Evolutionary conservation across 192 early-diverging fungal species (phyloP).

Genomic region (Linnemannia elongata): DNA sequence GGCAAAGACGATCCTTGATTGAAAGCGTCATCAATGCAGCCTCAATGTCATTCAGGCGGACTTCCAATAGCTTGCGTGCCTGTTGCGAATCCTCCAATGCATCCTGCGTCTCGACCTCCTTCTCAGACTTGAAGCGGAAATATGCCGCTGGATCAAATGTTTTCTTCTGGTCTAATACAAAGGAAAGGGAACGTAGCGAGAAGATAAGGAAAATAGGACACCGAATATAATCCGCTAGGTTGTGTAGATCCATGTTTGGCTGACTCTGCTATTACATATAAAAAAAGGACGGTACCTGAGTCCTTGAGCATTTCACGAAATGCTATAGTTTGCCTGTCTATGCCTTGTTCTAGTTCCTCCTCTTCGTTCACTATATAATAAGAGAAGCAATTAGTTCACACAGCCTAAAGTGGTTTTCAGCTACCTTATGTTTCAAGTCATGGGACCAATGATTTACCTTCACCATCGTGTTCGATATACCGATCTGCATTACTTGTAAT

Average conservation of each 20-base stretch:
- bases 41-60: slow-evolving; percentile 41
- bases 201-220: background rate
- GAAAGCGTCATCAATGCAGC: slow-evolving; percentile 36
- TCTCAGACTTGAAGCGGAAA: slow-evolving; percentile 54
- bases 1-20: slow-evolving; percentile 40
- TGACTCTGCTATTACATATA: background rate
- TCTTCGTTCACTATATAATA: slow-evolving; percentile 38
- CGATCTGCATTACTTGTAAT: slow-evolving; percentile 51
- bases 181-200: too few relatives aligned
- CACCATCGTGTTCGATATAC: slow-evolving; percentile 32
- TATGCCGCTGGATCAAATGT: slow-evolving; percentile 55
- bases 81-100: slow-evolving; percentile 44
- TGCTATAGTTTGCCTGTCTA: slow-evolving; percentile 48
- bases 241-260: background rate
- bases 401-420: background rate
- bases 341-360: slow-evolving; percentile 55
- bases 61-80: slow-evolving; percentile 41
- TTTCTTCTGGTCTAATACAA: slow-evolving; percentile 41
- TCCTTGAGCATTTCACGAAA: slow-evolving; percentile 44
- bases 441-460: slow-evolving; percentile 13
- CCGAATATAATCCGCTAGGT: background rate
- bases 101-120: slow-evolving; percentile 44
- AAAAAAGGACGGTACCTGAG: slow-evolving; percentile 15
- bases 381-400: background rate
- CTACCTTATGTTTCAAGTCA: background rate